Evolutionary conservation across 2,329 filamentous ascomycete genomes (phyloP).

Genomic region (Diaporthe australafricana): DNA sequence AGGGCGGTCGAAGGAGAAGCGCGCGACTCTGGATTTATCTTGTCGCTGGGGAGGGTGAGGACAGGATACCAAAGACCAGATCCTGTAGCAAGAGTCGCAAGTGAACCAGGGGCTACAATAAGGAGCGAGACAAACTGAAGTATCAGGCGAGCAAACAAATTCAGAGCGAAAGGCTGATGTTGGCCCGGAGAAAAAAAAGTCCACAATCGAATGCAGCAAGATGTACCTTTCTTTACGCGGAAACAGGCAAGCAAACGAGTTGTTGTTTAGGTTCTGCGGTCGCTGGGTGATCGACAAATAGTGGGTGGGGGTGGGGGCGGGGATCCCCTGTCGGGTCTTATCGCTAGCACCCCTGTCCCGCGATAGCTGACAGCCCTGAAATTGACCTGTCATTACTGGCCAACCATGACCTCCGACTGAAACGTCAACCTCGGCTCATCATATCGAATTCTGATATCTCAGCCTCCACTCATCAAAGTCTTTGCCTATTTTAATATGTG

Average conservation of each 20-base stretch:
- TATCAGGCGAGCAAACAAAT: not conserved
- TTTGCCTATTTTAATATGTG: too few relatives aligned
- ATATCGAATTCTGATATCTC: too few relatives aligned
- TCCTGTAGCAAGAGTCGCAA: not conserved
- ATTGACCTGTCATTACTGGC: not conserved
- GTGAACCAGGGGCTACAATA: not conserved
- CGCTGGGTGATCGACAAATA: slow-evolving; percentile 15
- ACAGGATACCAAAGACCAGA: not conserved
- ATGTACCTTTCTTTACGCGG: not conserved
- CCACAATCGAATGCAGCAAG: not conserved
- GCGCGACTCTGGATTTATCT: not conserved
- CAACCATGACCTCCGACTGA: too few relatives aligned
- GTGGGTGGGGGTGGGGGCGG: slow-evolving; percentile 9
- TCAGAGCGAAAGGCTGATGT: not conserved
- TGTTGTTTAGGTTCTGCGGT: slow-evolving; percentile 6
- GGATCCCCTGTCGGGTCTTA: slow-evolving; percentile 18
- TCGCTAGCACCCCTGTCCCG: not conserved
- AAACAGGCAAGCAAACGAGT: not conserved
- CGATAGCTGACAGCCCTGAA: slow-evolving; percentile 12
- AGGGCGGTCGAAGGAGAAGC: not conserved
- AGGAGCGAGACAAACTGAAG: not conserved
- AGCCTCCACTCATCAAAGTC: too few relatives aligned
- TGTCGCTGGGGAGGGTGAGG: not conserved
- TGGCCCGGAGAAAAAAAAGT: not conserved
- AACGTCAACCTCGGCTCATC: too few relatives aligned